Conservation (phyloP, 2,329 filamentous ascomycete genomes). For the Sordariomycetes sp. region DNA sequence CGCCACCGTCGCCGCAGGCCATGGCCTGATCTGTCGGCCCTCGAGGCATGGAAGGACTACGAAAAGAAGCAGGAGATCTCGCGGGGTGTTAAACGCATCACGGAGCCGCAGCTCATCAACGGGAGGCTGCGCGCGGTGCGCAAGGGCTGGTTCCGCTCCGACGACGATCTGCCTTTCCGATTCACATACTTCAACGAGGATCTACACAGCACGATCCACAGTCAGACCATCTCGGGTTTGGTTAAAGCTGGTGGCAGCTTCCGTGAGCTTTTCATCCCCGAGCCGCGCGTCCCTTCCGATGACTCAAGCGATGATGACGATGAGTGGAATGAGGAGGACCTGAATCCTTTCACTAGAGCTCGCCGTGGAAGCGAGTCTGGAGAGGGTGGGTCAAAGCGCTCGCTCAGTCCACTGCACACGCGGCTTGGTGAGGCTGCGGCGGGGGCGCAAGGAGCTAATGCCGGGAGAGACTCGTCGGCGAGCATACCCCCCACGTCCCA, state of each 20-base stretch:
- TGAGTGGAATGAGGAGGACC: constrained; percentile 10
- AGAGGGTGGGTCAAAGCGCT: constrained; percentile 25
- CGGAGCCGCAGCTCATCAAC: constrained; percentile 83
- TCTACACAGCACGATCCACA: constrained; percentile 90
- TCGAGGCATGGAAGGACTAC: constrained; percentile 82
- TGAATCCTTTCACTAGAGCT: constrained; percentile 11
- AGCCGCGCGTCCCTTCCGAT: constrained; percentile 63
- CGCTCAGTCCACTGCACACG: constrained; percentile 1
- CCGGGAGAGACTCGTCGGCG: background rate
- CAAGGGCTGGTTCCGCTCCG: constrained; percentile 70
- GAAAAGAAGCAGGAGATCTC: constrained; percentile 61
- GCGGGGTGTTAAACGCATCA: constrained; percentile 78
- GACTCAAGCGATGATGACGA: constrained; percentile 55
- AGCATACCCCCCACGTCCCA: background rate
- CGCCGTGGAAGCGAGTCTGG: constrained; percentile 11
- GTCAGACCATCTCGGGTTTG: constrained; percentile 86
- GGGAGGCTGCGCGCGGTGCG: constrained; percentile 74
- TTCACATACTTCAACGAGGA: constrained; percentile 99
- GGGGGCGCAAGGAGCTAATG: background rate
- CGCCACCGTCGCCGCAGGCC: constrained; percentile 50
- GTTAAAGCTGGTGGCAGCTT: constrained; percentile 77
- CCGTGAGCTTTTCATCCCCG: constrained; percentile 78
- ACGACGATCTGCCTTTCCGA: constrained; percentile 82
- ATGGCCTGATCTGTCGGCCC: constrained; percentile 74
- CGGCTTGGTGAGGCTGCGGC: background rate